Evolutionary conservation across 805 yeast species (phyloP), one percentile per base, ranked within the genome.

Genomic region (Candida methanosorbosa): DNA sequence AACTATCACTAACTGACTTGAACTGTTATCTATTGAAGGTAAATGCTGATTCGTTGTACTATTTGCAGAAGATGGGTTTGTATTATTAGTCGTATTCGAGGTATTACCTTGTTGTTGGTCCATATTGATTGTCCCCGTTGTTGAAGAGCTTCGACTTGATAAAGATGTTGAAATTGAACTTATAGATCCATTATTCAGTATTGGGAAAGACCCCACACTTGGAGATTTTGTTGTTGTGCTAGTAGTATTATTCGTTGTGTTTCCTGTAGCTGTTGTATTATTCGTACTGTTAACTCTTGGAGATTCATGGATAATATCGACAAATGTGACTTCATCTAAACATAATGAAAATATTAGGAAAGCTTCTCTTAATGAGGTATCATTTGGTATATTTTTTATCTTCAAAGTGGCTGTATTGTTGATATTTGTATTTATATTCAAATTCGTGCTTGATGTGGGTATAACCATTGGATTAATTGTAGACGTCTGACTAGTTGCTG

Each of bases 301-400:
- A 28, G 49, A 41, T 42, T 44, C 68, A 54, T 33, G 66, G 25
- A 48, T 42, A 16, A 56, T 44, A 38, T 56, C 59, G 24, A 72
- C 47, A 59, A 59, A 45, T 47, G 54, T 30, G 24, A 68, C 42
- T 31, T 78, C 79, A 44, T 79, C 85, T 41, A 65, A 58, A n/a
- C 84, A 82, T 36, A 82, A 58, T 5, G 90, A 70, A 51, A 82
- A 82, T 7, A 82, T 66, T 13, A 79, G 63, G 32, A 70, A 64
- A 2, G 83, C 78, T 53, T 82, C 94, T 52, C 92, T 69, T 24
- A 66, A 43, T 2, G 82, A 55, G 20, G 81, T 61, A 56, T 82
- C 86, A 4, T 57, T 44, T 8, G 94, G 92, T 11, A 79, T 49
- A 48, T 78, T 79, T 44, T 63, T 62, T 33, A 81, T 49, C 40